These are phyloP conservation scores for Pseudogymnoascus sp. DNA, from an alignment of 2,329 filamentous ascomycete genomes.

Conservation along the genomic window DNA sequence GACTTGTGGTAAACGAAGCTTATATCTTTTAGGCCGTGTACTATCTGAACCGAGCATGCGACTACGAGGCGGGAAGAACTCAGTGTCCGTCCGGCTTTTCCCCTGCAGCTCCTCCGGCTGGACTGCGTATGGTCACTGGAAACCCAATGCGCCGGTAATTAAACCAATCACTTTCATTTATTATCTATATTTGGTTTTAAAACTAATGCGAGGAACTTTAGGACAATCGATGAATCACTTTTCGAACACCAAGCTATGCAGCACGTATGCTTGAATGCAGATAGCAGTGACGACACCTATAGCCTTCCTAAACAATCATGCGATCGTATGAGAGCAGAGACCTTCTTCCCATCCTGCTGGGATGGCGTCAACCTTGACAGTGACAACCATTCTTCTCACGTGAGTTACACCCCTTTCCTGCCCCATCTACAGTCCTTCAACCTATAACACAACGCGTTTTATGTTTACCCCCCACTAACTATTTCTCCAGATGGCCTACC, in stretches of 20 bases:
- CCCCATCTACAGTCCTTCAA: not conserved
- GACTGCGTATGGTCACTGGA: conserved; percentile 20
- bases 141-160: conserved; percentile 13
- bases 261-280: conserved; percentile 2
- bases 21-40: conserved; percentile 15
- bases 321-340: not conserved
- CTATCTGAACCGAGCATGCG: conserved; percentile 17
- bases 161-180: not conserved
- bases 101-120: conserved; percentile 13
- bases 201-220: not conserved
- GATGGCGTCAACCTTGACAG: conserved; percentile 17
- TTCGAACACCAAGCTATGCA: conserved; percentile 4
- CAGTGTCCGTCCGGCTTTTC: not conserved
- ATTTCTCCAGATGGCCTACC: conserved; percentile 8
- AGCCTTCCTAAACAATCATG: not conserved
- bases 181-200: not conserved
- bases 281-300: not conserved
- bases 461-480: not conserved
- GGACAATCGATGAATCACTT: not conserved
- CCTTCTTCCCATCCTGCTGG: conserved; percentile 19
- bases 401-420: not conserved
- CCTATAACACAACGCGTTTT: not conserved
- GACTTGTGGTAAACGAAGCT: not conserved
- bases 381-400: conserved; percentile 15
- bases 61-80: conserved; percentile 7